phyloP scores from a whole-genome alignment of 371 early-diverging fungal genomes.

The Mucor piriformis region DNA sequence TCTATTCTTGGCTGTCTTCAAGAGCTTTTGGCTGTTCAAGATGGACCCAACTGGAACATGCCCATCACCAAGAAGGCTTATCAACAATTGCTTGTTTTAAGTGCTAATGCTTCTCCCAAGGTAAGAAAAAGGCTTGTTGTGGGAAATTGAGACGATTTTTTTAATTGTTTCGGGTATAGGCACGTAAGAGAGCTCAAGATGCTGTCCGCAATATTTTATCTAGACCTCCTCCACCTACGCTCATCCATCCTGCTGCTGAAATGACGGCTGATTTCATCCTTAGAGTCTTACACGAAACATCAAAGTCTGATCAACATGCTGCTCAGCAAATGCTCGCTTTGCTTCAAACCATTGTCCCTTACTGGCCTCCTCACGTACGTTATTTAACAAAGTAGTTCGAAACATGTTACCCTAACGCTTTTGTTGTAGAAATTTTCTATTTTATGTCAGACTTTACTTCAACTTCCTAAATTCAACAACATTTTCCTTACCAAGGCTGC shows the following conservation, averaged over 20 bases:
- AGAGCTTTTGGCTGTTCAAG: conserved; percentile 78
- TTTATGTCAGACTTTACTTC: conserved; percentile 78
- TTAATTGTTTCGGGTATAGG: too few relatives aligned
- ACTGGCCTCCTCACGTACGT: conserved; percentile 72
- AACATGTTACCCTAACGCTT: too few relatives aligned
- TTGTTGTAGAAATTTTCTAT: conserved; percentile 58
- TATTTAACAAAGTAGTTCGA: too few relatives aligned
- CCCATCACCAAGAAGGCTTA: conserved; percentile 69
- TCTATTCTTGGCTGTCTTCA: conserved; percentile 83
- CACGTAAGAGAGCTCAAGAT: conserved; percentile 86
- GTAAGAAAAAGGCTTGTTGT: conserved; percentile 42
- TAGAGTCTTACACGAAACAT: conserved; percentile 68
- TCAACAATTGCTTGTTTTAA: conserved; percentile 73
- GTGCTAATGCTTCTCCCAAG: conserved; percentile 87
- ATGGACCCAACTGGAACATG: conserved; percentile 74
- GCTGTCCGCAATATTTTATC: conserved; percentile 71
- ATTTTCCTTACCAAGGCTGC: conserved; percentile 80
- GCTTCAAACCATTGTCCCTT: conserved; percentile 71
- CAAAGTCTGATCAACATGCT: conserved; percentile 67
- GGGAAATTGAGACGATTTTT: not conserved
- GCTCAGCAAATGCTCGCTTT: conserved; percentile 80
- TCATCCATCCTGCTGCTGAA: conserved; percentile 79
- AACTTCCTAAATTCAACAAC: conserved; percentile 83
- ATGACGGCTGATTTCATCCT: conserved; percentile 76
- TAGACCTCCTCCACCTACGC: conserved; percentile 74